Conservation (phyloP, 345 rosid species). For the Reutealis trisperma region DNA sequence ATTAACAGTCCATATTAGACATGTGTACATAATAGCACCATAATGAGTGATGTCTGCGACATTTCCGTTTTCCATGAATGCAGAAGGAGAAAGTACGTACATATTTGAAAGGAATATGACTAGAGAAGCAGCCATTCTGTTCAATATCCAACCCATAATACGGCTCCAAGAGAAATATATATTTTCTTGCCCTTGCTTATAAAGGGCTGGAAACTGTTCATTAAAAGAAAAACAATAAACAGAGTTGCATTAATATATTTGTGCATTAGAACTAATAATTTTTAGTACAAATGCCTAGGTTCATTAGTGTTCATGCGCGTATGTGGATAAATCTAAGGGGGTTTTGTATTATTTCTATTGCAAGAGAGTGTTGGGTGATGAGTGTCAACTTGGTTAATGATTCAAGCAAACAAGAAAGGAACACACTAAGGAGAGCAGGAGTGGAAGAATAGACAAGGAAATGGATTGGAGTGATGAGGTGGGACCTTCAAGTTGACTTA, state of each 20-base stretch:
- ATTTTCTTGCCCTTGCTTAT: constrained; percentile 72
- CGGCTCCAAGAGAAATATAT: constrained; percentile 67
- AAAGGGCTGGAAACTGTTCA: constrained; percentile 73
- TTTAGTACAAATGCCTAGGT: no score
- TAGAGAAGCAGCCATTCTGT: constrained; percentile 57
- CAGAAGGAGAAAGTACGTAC: constrained; percentile 37
- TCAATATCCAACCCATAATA: constrained; percentile 68
- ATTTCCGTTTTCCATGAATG: constrained; percentile 48
- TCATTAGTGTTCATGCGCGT: no score
- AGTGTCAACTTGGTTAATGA: no score
- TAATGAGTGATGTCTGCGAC: constrained; percentile 48
- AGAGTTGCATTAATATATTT: neutral
- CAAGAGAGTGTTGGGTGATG: no score
- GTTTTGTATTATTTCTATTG: no score
- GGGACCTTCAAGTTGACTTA: no score
- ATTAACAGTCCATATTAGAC: constrained; percentile 69
- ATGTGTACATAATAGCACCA: constrained; percentile 58
- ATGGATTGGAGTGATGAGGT: no score
- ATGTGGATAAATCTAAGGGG: no score
- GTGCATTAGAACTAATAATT: no score
- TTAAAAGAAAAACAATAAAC: neutral
- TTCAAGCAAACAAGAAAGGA: no score
- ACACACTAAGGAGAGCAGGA: no score
- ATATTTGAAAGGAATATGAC: constrained; percentile 51
- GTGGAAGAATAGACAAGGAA: no score